Base-by-base conservation (phyloP, 768 basidiomycete genomes). In the Jaapia argillacea region DNA sequence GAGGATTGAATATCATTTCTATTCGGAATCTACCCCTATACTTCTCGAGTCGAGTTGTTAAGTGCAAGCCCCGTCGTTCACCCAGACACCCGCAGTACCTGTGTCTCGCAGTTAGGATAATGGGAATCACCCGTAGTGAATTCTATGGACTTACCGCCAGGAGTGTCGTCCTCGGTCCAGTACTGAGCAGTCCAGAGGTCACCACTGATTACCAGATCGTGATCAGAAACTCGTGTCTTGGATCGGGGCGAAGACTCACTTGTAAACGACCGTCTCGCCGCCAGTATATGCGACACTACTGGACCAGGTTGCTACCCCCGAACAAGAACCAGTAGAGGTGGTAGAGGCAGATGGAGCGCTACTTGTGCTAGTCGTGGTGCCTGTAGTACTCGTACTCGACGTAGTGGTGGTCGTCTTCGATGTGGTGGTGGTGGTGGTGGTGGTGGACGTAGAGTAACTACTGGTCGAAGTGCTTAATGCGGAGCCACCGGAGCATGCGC, bases 161-260 rank as follows among this genome's bases (percentile, higher is more conserved):
- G 79, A 33, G 55, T 65, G 52, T 78, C 71, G 35, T 64, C 67
- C 54, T 81, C 60, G 14, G 76, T 72, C 78, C 81, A 80, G 72
- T 74, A 81, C 43, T 74, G 68, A 2, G 79, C 77, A 10, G 68
- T 70, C 67, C 66, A 72, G 35, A 66, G 56, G 46, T 67, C 51
- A 12, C 64, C 62, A 48, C 60, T 63, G 50, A 23, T 16, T 24
- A 37, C 41, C 21, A 22, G 36, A 22, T 22, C 12, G 37, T 10
- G 21, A 45, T 35, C 43, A 46, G 26, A 45, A 37, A 16, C 20
- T 40, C 31, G 42, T 12, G 21, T 25, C 7, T 4, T n/a, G 44
- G 22, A 18, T 36, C 6, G n/a, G 39, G 31, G 36, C 21, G 10
- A 4, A 21, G 35, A 58, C 67, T 54, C 53, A 78, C 77, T 60